Evolutionary conservation across 2,329 filamentous ascomycete genomes (phyloP), one percentile per base, ranked within the genome.

Genomic region (Iodosphaeria phyllophila): DNA sequence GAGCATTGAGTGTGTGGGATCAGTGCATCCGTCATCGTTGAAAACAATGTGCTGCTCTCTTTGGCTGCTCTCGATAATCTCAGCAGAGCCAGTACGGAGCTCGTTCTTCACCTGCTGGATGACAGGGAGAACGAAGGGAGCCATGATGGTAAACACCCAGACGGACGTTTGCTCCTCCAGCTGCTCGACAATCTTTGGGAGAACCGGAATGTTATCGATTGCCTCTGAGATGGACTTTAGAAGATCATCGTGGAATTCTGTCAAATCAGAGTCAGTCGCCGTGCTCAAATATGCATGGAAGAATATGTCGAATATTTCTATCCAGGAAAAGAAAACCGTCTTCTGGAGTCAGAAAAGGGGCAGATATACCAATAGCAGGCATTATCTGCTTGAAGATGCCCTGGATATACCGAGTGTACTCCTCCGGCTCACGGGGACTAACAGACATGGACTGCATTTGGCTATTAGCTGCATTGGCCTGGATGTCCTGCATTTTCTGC

Each of bases 1-100:
- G 26, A 93, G 58, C 84, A 92, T 92, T 12, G 80, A 91, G 54
- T 93, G 84, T 2, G 84, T 93, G 0, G 84, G 86, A 41, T 93
- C 75, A 12, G 69, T 71, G 33, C 57, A 76, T 25, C 64, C 33
- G 41, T 91, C 74, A 35, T 93, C 73, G 22, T 77, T 52, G 50
- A 92, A 93, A 24, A 93, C 82, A 36, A 91, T 64, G 40, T 77
- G 70, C 52, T 92, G 83, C 55, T 92, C 75, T 26, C 74, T 67
- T 46, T 74, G 64, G 46, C 78, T 86, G 54, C 74, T 83, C 39
- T 79, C 61, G 34, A 93, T 92, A 40, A 93, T 76, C 48, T 92
- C 79, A 3, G 69, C 73, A 3, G 82, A 89, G 16, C 84, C 84
- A 4, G 77, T 84, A 36, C 74, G 71, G 22, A 93, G 69, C 56